phyloP scores from a whole-genome alignment of 2,329 filamentous ascomycete species.

The Exserohilum turcica region DNA sequence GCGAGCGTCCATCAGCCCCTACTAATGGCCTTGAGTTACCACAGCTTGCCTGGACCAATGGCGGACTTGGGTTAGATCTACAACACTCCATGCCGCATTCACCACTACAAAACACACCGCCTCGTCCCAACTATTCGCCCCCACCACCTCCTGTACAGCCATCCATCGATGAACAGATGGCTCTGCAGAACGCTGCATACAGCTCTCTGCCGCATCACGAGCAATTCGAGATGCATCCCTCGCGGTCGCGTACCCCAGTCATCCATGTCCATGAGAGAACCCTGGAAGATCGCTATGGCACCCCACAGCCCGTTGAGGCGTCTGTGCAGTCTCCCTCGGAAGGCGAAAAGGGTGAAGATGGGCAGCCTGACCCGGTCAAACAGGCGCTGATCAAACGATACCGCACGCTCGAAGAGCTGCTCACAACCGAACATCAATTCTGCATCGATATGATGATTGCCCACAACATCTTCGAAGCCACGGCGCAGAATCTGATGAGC shows the following conservation, averaged over 20 bases:
- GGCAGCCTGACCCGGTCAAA: conserved; percentile 30
- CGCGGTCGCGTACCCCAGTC: conserved; percentile 29
- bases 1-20: conserved; percentile 27
- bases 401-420: conserved; percentile 85
- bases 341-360: conserved; percentile 20
- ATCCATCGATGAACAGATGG: conserved; percentile 22
- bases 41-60: conserved; percentile 46
- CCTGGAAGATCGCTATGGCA: conserved; percentile 27
- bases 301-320: conserved; percentile 21
- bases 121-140: conserved; percentile 55
- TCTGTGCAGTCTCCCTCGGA: conserved; percentile 12
- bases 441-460: conserved; percentile 96
- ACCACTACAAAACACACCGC: conserved; percentile 39
- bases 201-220: conserved; percentile 23
- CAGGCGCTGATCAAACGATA: conserved; percentile 72
- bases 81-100: conserved; percentile 39
- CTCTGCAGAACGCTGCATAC: conserved; percentile 9
- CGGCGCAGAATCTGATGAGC: conserved; percentile 78
- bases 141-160: conserved; percentile 49
- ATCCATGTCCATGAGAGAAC: conserved; percentile 24
- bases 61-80: conserved; percentile 53
- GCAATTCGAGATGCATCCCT: conserved; percentile 30
- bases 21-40: conserved; percentile 40
- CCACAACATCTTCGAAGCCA: conserved; percentile 96
- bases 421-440: conserved; percentile 91